These are phyloP conservation scores for Firmiana major DNA, from an alignment of 345 rosid species.

Conservation along the genomic window DNA sequence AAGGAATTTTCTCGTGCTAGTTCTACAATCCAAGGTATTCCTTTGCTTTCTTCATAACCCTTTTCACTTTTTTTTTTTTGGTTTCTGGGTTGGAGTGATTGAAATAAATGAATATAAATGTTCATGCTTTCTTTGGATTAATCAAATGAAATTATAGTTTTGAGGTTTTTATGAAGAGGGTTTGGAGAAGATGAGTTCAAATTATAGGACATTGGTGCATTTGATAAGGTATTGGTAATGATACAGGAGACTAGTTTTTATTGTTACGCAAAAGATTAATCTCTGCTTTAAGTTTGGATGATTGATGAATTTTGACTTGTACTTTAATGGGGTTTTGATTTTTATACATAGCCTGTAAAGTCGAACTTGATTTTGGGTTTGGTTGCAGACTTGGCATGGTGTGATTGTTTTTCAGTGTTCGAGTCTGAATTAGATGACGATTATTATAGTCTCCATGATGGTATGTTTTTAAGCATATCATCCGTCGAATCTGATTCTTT, in stretches of 20 bases:
- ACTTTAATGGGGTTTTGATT: not conserved
- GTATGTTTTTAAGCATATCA: slow-evolving; percentile 19
- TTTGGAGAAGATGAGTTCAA: too few species aligned
- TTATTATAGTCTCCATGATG: slow-evolving; percentile 52
- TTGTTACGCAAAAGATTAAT: not conserved
- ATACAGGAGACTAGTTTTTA: not conserved
- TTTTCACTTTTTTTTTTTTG: not conserved
- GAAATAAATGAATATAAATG: too few species aligned
- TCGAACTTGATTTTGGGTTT: slow-evolving; percentile 8
- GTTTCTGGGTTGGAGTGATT: not conserved
- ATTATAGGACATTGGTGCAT: not conserved
- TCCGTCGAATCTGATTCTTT: not conserved
- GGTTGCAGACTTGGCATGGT: slow-evolving; percentile 39
- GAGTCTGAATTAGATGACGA: slow-evolving; percentile 69
- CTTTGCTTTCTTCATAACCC: not conserved
- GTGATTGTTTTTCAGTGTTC: slow-evolving; percentile 46
- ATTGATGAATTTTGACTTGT: not conserved
- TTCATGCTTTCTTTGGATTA: not conserved
- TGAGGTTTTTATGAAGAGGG: too few species aligned
- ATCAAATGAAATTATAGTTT: not conserved
- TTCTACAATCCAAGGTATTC: slow-evolving; percentile 32
- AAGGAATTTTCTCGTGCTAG: slow-evolving; percentile 20
- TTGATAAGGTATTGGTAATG: not conserved
- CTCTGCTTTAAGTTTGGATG: not conserved
- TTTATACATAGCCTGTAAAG: not conserved